Base-by-base conservation (phyloP, 108 stramenopile genomes). In the Conticribra guillardii region DNA sequence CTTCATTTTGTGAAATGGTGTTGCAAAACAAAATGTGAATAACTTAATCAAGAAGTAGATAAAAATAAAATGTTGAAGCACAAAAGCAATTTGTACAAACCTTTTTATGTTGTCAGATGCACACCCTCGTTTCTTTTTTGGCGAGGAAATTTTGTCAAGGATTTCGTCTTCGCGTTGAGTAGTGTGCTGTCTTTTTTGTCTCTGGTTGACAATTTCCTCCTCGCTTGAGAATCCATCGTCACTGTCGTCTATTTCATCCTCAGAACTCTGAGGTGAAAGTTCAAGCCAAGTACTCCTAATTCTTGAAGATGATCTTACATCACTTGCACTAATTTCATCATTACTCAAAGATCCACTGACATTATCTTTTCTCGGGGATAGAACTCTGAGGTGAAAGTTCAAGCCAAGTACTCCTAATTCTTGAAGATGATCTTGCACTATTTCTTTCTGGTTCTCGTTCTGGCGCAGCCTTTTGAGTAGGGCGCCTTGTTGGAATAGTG, bases 301-400 rank as follows among this genome's bases (percentile, higher is more conserved):
- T 50, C 67, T 57, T 37, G 47, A 65, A 46, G 71, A 67, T 16
- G 64, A 26, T 19, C 41, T 58, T 30, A 37, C 34, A n/a, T n/a
- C n/a, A n/a, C n/a, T n/a, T n/a, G n/a, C n/a, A n/a, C n/a, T n/a
- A n/a, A n/a, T n/a, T n/a, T n/a, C n/a, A n/a, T n/a, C n/a, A n/a
- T n/a, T n/a, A n/a, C n/a, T n/a, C n/a, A n/a, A n/a, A n/a, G n/a
- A n/a, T n/a, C n/a, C n/a, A n/a, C n/a, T n/a, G n/a, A n/a, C n/a
- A n/a, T n/a, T n/a, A n/a, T n/a, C n/a, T 57, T 8, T 1, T 67
- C 66, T 14, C 11, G 21, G 11, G n/a, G n/a, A n/a, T n/a, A 41
- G 37, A 41, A 41, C 37, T 41, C 37, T 41, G 37, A 51, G 5
- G 21, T n/a, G 26, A 21, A 45, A n/a, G n/a, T n/a, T n/a, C n/a